These are phyloP conservation scores for Aspergillus cristatus DNA, from an alignment of 495 filamentous ascomycete genomes.

Conservation along the genomic window DNA sequence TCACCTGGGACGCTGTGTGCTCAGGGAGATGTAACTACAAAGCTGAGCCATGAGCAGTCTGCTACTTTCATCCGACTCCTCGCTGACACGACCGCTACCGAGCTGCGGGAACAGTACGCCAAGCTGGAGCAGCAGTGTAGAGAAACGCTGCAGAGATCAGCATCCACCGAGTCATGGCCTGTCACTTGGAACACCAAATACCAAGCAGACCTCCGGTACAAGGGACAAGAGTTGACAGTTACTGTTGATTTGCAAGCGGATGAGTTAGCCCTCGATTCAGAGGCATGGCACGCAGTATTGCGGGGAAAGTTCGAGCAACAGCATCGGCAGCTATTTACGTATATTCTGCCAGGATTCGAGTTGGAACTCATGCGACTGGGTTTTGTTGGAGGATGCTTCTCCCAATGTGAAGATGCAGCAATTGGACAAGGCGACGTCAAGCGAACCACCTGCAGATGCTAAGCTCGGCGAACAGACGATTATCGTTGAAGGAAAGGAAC, in stretches of 20 bases:
- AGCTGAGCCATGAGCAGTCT: constrained; percentile 36
- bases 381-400: constrained; percentile 34
- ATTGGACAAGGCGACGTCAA: constrained; percentile 16
- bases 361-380: constrained; percentile 39
- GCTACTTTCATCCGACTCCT: constrained; percentile 32
- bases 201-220: constrained; percentile 39
- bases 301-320: constrained; percentile 29
- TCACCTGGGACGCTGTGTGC: constrained; percentile 43
- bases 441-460: constrained; percentile 22
- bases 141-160: constrained; percentile 11
- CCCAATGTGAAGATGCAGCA: constrained; percentile 27
- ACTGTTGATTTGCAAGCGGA: constrained; percentile 26
- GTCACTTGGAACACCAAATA: constrained; percentile 22
- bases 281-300: constrained; percentile 14
- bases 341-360: constrained; percentile 31
- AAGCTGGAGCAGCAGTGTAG: constrained; percentile 12
- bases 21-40: constrained; percentile 40
- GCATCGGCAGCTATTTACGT: constrained; percentile 41
- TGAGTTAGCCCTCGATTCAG: constrained; percentile 16
- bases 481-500: constrained; percentile 27
- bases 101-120: constrained; percentile 18
- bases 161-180: constrained; percentile 5
- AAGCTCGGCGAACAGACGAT: constrained; percentile 24
- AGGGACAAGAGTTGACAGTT: constrained; percentile 38
- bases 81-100: constrained; percentile 15